A percentile compares a stretch with the other conserved stretches of the same genome.
Evolutionary conservation across 345 rosid species (phyloP).

Genomic region (Eucalyptus virginea): DNA sequence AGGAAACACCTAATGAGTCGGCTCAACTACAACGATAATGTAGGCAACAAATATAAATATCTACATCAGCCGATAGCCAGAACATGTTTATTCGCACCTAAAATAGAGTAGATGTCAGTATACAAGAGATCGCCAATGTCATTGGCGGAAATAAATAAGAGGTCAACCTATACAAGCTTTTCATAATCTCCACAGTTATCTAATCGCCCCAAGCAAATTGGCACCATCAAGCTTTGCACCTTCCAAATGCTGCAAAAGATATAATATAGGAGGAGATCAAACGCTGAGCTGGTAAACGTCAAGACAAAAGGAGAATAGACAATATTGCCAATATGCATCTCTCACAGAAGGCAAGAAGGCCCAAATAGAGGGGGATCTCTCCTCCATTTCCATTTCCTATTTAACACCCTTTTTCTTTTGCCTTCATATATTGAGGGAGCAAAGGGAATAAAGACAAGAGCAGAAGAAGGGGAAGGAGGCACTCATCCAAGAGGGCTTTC

Average conservation of each 20-base stretch:
- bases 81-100: background rate
- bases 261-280: background rate
- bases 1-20: background rate
- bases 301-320: background rate
- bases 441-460: background rate
- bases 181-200: conserved; percentile 13
- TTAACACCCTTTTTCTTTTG: background rate
- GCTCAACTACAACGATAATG: background rate
- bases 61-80: background rate
- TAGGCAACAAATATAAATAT: background rate
- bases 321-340: background rate
- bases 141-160: background rate
- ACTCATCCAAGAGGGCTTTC: background rate
- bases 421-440: background rate
- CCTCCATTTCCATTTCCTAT: background rate
- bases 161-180: background rate
- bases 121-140: background rate
- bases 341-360: background rate
- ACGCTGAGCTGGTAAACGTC: background rate
- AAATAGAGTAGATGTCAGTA: background rate
- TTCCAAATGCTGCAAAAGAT: conserved; percentile 42
- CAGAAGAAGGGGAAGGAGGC: background rate
- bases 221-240: conserved; percentile 91
- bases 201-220: conserved; percentile 64
- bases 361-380: background rate